These are phyloP conservation scores for Apiotrichum siamense DNA, from an alignment of 1,284 basidiomycete genomes.

Conservation along the genomic window DNA sequence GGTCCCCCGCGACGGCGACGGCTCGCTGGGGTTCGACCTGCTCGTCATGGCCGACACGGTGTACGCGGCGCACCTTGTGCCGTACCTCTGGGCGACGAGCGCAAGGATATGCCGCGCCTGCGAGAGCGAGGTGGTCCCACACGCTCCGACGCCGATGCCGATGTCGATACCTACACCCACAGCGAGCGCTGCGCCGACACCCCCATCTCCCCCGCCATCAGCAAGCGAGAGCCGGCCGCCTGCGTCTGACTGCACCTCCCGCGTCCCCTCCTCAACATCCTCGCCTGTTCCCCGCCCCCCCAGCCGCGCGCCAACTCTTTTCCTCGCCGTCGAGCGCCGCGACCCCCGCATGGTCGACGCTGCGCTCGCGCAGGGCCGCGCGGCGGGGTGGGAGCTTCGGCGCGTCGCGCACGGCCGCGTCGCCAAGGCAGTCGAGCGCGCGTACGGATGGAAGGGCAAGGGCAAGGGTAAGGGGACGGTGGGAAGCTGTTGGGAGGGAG, in stretches of 20 bases:
- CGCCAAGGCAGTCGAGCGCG: slow-evolving; percentile 57
- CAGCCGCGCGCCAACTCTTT: slow-evolving; percentile 52
- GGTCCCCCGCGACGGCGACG: too few species aligned
- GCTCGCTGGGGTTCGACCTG: too few species aligned
- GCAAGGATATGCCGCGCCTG: background rate
- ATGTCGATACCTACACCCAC: background rate
- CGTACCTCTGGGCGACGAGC: slow-evolving; percentile 58
- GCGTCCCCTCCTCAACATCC: too few species aligned
- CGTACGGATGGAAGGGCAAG: slow-evolving; percentile 47
- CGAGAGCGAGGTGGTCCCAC: background rate
- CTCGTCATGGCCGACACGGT: slow-evolving; percentile 81
- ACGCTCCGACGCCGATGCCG: background rate
- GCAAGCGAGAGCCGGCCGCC: too few species aligned
- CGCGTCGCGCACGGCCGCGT: slow-evolving; percentile 60
- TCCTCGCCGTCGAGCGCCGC: slow-evolving; percentile 68
- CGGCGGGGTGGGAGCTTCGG: slow-evolving; percentile 54
- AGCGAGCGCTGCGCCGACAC: too few species aligned
- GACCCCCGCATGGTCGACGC: slow-evolving; percentile 62
- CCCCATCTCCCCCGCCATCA: too few species aligned
- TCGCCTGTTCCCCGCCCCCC: too few species aligned
- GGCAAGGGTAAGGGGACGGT: too few species aligned
- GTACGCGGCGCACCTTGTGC: slow-evolving; percentile 60
- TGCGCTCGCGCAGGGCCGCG: slow-evolving; percentile 54
- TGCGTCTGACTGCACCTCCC: too few species aligned
- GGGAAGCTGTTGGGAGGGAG: slow-evolving; percentile 40